Conservation (phyloP, 2,329 filamentous ascomycete genomes). For the Claviceps sp. region DNA sequence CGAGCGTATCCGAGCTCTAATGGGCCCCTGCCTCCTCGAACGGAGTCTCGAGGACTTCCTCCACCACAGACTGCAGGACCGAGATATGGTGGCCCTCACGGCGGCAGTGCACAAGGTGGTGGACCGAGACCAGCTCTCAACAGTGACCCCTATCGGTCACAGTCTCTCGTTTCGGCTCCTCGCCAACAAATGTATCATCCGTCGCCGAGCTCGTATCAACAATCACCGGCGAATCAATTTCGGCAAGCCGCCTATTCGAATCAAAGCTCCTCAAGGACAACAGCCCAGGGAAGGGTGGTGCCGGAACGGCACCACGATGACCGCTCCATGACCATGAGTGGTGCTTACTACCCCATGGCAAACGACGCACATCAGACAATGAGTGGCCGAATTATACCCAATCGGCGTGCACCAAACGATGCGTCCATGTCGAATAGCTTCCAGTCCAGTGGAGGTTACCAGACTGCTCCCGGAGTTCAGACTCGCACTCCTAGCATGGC, state of each 20-base stretch:
- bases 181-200: constrained; percentile 61
- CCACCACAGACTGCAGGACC: constrained; percentile 27
- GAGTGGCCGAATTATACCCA: constrained; percentile 83
- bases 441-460: constrained; percentile 23
- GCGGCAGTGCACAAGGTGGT: constrained; percentile 49
- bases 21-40: constrained; percentile 44
- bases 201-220: constrained; percentile 47
- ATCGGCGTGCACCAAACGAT: constrained; percentile 37
- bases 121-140: constrained; percentile 60
- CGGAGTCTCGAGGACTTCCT: constrained; percentile 45
- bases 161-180: constrained; percentile 69
- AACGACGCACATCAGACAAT: constrained; percentile 78
- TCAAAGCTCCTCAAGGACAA: constrained; percentile 58
- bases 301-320: constrained; percentile 86
- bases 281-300: constrained; percentile 80
- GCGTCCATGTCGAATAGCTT: constrained; percentile 23
- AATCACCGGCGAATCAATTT: constrained; percentile 59
- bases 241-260: constrained; percentile 62
- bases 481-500: constrained; percentile 50
- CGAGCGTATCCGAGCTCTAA: constrained; percentile 31
- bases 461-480: constrained; percentile 36
- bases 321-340: constrained; percentile 90
- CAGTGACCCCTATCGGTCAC: constrained; percentile 77
- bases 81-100: constrained; percentile 36
- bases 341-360: constrained; percentile 54